Percentiles rank a stretch among this genome's conserved stretches.
phyloP scores from a whole-genome alignment of 352 stramenopile genomes.

The Phytophthora capsici region DNA sequence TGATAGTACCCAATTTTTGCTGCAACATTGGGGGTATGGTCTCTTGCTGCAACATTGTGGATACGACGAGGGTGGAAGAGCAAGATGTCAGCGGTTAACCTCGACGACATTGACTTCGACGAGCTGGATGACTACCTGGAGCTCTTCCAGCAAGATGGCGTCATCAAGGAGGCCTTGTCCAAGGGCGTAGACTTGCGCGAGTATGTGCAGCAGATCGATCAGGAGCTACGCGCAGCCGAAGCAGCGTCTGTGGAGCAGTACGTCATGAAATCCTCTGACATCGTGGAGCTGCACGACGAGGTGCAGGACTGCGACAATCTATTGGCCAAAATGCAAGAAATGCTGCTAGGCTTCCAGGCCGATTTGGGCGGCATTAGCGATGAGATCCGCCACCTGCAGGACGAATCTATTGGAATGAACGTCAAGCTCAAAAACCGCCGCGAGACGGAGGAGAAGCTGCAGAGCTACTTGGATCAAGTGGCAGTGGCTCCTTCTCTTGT shows the following conservation, averaged over 20 bases:
- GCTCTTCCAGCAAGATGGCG: conserved; percentile 94
- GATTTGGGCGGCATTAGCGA: conserved; percentile 97
- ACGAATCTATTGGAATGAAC: conserved; percentile 94
- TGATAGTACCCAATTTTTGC: too few species aligned
- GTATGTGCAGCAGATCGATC: conserved; percentile 92
- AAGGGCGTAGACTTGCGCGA: conserved; percentile 91
- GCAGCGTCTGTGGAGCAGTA: conserved; percentile 88
- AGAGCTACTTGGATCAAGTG: conserved; percentile 96
- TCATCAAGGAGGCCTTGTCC: conserved; percentile 92
- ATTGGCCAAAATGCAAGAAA: conserved; percentile 97
- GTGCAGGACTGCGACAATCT: conserved; percentile 97
- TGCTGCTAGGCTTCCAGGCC: conserved; percentile 98
- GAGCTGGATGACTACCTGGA: conserved; percentile 94
- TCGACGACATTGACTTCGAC: conserved; percentile 94
- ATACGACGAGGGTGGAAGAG: too few species aligned
- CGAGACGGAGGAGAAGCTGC: conserved; percentile 93
- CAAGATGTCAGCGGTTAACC: conserved; percentile 44
- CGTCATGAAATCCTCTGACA: conserved; percentile 88
- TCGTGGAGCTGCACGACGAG: conserved; percentile 92
- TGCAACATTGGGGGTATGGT: too few species aligned
- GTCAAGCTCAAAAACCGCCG: conserved; percentile 96
- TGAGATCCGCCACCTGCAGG: conserved; percentile 98
- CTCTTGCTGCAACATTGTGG: too few species aligned
- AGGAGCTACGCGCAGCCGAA: conserved; percentile 86
- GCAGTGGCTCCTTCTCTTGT: conserved; percentile 95